phyloP scores from a whole-genome alignment of 176 grass and related monocot genomes.

The Aegilops umbellulata region DNA sequence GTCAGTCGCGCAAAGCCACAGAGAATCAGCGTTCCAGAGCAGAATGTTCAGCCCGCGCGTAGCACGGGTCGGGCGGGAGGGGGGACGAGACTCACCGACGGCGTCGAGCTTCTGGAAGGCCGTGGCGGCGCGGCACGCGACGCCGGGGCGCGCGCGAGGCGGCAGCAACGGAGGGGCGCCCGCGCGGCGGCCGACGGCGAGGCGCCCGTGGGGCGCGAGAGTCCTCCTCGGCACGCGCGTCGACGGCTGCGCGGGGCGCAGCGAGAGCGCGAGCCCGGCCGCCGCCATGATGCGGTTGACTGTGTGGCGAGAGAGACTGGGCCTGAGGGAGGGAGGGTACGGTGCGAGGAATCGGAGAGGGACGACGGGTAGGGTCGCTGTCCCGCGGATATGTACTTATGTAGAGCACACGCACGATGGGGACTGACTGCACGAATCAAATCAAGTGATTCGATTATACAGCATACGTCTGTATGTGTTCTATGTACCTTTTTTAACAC shows the following conservation, averaged over 20 bases:
- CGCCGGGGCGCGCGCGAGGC: background rate
- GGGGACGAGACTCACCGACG: constrained; percentile 18
- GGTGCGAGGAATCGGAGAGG: background rate
- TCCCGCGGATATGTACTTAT: no score
- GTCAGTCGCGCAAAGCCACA: background rate
- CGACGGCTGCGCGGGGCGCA: constrained; percentile 5
- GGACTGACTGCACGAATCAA: no score
- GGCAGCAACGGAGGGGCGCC: background rate
- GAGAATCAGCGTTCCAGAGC: no score
- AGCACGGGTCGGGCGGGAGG: background rate
- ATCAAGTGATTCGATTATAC: no score
- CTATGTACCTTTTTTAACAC: no score
- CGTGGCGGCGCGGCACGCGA: constrained; percentile 22
- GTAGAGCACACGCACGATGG: no score
- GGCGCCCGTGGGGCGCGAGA: constrained; percentile 24
- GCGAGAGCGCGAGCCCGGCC: constrained; percentile 25
- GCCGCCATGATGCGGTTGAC: background rate
- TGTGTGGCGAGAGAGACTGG: background rate
- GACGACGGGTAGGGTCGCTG: no score
- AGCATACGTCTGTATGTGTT: no score
- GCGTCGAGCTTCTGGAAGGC: constrained; percentile 44
- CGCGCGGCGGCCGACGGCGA: background rate
- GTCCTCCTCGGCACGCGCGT: background rate
- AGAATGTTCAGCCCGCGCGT: no score
- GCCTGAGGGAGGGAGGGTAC: background rate